These are phyloP conservation scores for Proliferodiscus dingleyae DNA, from an alignment of 2,329 filamentous ascomycete genomes.

Conservation along the genomic window DNA sequence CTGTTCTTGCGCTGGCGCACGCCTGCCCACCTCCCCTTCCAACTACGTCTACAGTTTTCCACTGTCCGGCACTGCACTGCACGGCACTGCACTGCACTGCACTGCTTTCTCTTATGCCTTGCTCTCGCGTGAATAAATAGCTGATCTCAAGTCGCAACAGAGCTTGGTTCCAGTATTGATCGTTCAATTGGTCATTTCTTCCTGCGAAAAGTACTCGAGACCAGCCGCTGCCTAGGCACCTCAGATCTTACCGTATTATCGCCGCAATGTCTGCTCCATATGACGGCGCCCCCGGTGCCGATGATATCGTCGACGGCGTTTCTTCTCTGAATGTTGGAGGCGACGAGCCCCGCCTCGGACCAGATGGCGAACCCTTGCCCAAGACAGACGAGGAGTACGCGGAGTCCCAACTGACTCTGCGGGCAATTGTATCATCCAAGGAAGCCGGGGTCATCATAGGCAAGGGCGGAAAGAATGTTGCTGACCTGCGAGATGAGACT, in stretches of 20 bases:
- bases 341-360: slow-evolving; percentile 54
- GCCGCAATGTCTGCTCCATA: slow-evolving; percentile 29
- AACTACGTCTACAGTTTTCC: slow-evolving; percentile 10
- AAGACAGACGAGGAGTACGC: slow-evolving; percentile 98
- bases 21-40: slow-evolving; percentile 11
- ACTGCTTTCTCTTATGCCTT: background rate
- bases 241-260: slow-evolving; percentile 17
- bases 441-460: slow-evolving; percentile 99
- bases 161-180: slow-evolving; percentile 1
- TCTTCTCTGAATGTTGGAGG: slow-evolving; percentile 65
- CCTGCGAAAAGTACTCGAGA: background rate
- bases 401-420: slow-evolving; percentile 83
- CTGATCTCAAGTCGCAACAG: slow-evolving; percentile 2
- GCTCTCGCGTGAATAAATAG: slow-evolving; percentile 3
- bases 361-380: slow-evolving; percentile 73
- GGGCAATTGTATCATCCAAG: slow-evolving; percentile 97
- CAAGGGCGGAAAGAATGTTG: slow-evolving; percentile 97
- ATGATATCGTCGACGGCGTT: slow-evolving; percentile 55
- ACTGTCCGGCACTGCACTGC: background rate
- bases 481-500: slow-evolving; percentile 93
- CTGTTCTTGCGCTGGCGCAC: too few species aligned
- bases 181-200: slow-evolving; percentile 5
- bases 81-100: too few species aligned
- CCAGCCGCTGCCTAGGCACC: background rate
- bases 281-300: slow-evolving; percentile 30